Base-by-base conservation (phyloP, 2,329 filamentous ascomycete species). In the Aspergillus pseudoviridinutans region DNA sequence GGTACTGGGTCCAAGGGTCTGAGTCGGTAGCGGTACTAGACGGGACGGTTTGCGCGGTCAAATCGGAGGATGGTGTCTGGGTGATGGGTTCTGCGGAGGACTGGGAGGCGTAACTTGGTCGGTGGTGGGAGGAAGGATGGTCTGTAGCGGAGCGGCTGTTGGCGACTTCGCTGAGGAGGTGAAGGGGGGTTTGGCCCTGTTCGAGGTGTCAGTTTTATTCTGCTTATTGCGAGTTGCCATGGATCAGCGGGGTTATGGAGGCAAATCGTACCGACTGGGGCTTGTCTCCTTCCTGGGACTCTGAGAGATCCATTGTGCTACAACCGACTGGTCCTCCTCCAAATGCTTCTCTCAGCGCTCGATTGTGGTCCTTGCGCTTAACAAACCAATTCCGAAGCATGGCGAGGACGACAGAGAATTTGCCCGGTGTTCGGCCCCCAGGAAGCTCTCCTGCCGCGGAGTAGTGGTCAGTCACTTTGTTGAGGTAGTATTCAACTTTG, bases 341-440 rank as follows among this genome's bases (percentile, higher is more conserved):
- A 8, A 73, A 67, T 0, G 64, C 60, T 47, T 72, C 66, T 32
- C 63, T 66, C 29, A 70, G 41, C 3, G 57, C 64, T 4, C 58
- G 56, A 5, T 64, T 61, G 53, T 74, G 68, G 51, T 73, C 73
- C 49, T 70, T 84, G 78, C 66, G 82, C 60, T 76, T 79, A 58
- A 69, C 71, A 68, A 89, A 90, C 88, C 88, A 91, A 27, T 80
- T 83, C 46, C 84, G 84, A 27, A 92, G 75, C 85, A 91, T 88
- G 51, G 82, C 78, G 9, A 92, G 75, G 5, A 91, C 86, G 58
- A 90, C 80, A 2, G 88, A 78, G 61, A 92, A 92, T 71, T 90
- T 91, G 51, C 81, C 79, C 0, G 87, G 84, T 0, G 87, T 85
- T 1, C 87, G 80, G 49, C 84, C 89, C 58, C 82, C 83, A 52